Conservation (phyloP, 169 alveolate species). For the Theileria orientalis region DNA sequence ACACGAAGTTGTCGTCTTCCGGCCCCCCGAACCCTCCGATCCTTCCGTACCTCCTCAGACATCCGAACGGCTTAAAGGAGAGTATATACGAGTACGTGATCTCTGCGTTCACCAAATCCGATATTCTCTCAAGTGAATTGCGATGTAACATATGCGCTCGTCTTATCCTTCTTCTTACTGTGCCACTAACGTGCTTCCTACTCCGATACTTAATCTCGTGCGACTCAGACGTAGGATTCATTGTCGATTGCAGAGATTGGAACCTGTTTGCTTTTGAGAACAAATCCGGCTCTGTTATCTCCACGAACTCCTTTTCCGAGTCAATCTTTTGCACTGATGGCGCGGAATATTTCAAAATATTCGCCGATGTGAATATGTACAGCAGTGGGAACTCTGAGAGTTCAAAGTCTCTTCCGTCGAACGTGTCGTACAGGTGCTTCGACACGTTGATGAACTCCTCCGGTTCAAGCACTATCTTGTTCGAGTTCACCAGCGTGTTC, state of each 20-base stretch:
- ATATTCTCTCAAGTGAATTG: not conserved
- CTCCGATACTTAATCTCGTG: too few species aligned
- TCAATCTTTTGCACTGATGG: not conserved
- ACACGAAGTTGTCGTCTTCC: not conserved
- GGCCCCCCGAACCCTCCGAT: not conserved
- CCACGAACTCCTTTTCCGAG: not conserved
- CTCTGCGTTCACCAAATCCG: not conserved
- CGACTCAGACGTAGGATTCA: too few species aligned
- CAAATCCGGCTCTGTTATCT: not conserved
- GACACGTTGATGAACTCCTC: constrained; percentile 62
- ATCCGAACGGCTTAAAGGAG: not conserved
- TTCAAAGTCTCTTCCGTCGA: constrained; percentile 39
- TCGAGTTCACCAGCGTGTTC: constrained; percentile 29
- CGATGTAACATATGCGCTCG: not conserved
- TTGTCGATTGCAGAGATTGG: not conserved
- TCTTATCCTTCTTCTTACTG: not conserved
- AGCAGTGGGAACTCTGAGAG: constrained; percentile 50
- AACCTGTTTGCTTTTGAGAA: not conserved
- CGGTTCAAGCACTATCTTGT: constrained; percentile 29
- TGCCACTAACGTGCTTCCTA: not conserved
- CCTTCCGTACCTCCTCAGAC: not conserved
- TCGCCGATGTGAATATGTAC: constrained; percentile 1
- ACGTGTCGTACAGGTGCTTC: constrained; percentile 48
- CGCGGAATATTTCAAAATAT: not conserved
- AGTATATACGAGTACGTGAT: not conserved